Percentiles rank a stretch among this genome's conserved stretches.
These are phyloP conservation scores for Botryococcus braunii DNA, from an alignment of 163 green algal species.

Conservation along the genomic window DNA sequence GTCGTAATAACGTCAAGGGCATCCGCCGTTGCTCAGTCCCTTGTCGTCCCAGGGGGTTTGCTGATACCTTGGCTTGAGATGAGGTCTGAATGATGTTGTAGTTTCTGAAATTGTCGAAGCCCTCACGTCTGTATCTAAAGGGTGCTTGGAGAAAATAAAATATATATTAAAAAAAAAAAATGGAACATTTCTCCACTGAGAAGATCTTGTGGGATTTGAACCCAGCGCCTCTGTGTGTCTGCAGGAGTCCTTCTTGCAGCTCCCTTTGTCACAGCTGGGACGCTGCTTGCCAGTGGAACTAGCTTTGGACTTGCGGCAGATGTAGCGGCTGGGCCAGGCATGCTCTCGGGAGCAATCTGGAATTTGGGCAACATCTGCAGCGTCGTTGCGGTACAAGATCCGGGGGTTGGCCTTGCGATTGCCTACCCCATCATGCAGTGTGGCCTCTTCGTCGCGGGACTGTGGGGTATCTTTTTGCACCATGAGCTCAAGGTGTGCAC, in stretches of 20 bases:
- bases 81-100: too few species aligned
- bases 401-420: conserved; percentile 23
- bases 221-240: too few species aligned
- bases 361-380: conserved; percentile 17
- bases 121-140: too few species aligned
- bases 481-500: conserved; percentile 28
- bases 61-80: too few species aligned
- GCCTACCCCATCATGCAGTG: conserved; percentile 50
- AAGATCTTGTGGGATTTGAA: too few species aligned
- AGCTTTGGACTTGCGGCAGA: conserved; percentile 1
- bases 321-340: conserved; percentile 14
- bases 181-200: too few species aligned
- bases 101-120: too few species aligned
- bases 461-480: conserved; percentile 53
- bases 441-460: conserved; percentile 47
- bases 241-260: conserved; percentile 25
- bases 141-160: too few species aligned
- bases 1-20: too few species aligned
- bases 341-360: conserved; percentile 30
- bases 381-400: conserved; percentile 28
- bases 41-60: too few species aligned
- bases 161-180: too few species aligned
- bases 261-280: conserved; percentile 16
- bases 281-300: conserved; percentile 6
- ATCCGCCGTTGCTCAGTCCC: too few species aligned